Percentiles rank a stretch among this genome's conserved stretches.
Conservation (phyloP, 345 rosid species). For the Kernera saxatilis region DNA sequence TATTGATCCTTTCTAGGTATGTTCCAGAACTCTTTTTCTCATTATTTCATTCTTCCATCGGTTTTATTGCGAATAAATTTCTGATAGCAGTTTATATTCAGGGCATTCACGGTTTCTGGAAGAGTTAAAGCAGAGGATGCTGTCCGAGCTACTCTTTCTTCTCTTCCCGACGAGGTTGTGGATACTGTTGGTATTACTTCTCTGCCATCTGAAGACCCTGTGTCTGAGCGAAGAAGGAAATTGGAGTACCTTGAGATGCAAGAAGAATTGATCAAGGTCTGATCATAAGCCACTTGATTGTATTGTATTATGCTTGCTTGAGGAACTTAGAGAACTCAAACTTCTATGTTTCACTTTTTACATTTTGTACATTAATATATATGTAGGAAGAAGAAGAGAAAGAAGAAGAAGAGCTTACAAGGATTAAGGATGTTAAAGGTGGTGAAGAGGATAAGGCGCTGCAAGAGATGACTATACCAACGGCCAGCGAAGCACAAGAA, state of each 20-base stretch:
- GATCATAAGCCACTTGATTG: constrained; percentile 2
- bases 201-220: constrained; percentile 87
- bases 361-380: constrained; percentile 13
- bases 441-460: constrained; percentile 67
- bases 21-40: background rate
- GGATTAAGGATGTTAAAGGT: constrained; percentile 49
- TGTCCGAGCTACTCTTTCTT: constrained; percentile 85
- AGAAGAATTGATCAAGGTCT: constrained; percentile 89
- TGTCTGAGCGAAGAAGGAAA: constrained; percentile 88
- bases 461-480: constrained; percentile 61
- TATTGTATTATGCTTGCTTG: constrained; percentile 6
- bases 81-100: constrained; percentile 27
- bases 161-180: constrained; percentile 95
- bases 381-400: constrained; percentile 80
- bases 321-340: constrained; percentile 3
- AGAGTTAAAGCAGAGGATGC: constrained; percentile 83
- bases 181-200: constrained; percentile 84
- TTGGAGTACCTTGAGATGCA: constrained; percentile 90
- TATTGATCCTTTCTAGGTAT: constrained; percentile 74
- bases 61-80: background rate
- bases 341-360: background rate
- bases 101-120: constrained; percentile 82
- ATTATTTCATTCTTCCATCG: background rate
- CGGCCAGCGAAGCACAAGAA: constrained; percentile 69
- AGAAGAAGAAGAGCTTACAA: constrained; percentile 68